Percentiles rank a stretch among this genome's conserved stretches.
Evolutionary conservation across 139 green algal genomes (phyloP).

Genomic region (Closterium sp.): DNA sequence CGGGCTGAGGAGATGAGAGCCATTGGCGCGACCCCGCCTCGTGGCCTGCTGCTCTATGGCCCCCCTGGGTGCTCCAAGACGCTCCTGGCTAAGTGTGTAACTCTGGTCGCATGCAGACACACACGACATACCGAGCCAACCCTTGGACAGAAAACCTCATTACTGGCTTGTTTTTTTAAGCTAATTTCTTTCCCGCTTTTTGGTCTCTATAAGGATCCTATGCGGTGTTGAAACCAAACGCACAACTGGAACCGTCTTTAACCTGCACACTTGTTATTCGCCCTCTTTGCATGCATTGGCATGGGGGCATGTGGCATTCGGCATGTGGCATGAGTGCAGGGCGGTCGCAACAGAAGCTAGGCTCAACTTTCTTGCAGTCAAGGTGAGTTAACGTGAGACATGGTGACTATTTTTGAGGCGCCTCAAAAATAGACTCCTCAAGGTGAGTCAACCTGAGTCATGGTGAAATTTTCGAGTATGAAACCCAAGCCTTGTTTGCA

Average conservation of each 20-base stretch:
- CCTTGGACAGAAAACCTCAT: no score
- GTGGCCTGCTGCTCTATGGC: slow-evolving; percentile 59
- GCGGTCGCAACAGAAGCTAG: slow-evolving; percentile 48
- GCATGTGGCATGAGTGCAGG: slow-evolving; percentile 6
- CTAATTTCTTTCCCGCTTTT: no score
- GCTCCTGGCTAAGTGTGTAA: slow-evolving; percentile 38
- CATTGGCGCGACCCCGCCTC: slow-evolving; percentile 56
- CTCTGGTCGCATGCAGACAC: not conserved
- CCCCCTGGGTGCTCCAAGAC: slow-evolving; percentile 60
- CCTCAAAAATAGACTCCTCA: no score
- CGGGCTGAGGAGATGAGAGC: slow-evolving; percentile 53
- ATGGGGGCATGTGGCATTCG: not conserved
- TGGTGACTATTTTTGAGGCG: no score
- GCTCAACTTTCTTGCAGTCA: slow-evolving; percentile 54
- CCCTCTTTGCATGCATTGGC: no score
- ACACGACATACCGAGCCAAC: no score
- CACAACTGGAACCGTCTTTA: no score
- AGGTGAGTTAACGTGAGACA: slow-evolving; percentile 20
- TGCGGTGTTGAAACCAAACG: no score
- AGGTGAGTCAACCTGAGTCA: no score
- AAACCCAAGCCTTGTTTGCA: not conserved
- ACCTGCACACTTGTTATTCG: no score
- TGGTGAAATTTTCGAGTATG: not conserved
- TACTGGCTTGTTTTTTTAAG: no score
- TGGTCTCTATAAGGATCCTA: no score